Evolutionary conservation across 2,329 filamentous ascomycete genomes (phyloP).

Genomic region (Aaosphaeria arxii): DNA sequence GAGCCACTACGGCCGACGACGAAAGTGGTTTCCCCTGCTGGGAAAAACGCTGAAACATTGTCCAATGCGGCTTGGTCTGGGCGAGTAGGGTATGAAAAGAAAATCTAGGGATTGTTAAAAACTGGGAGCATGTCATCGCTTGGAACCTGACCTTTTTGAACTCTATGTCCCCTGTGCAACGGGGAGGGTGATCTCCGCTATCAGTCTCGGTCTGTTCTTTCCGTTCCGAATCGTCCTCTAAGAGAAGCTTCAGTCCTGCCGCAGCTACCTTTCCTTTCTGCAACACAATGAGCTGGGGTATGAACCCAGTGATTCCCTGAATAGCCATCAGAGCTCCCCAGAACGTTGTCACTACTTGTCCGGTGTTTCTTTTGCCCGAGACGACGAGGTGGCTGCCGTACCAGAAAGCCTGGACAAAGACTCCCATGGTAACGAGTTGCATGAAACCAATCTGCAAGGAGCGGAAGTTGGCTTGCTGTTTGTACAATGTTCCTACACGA

Average conservation of each 20-base stretch:
- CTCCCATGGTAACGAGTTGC: conserved; percentile 68
- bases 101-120: conserved; percentile 55
- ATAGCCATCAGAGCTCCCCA: conserved; percentile 77
- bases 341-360: conserved; percentile 77
- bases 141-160: conserved; percentile 59
- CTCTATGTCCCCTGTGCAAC: conserved; percentile 65
- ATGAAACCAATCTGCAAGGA: conserved; percentile 71
- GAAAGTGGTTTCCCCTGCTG: conserved; percentile 70
- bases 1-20: conserved; percentile 85
- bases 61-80: conserved; percentile 59
- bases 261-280: conserved; percentile 78
- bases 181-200: conserved; percentile 20
- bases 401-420: conserved; percentile 91
- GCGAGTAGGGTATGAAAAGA: conserved; percentile 76
- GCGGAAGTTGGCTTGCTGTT: conserved; percentile 65
- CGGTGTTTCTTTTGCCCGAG: conserved; percentile 56
- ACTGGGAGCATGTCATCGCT: not conserved
- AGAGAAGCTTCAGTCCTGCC: conserved; percentile 53
- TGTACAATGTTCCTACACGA: conserved; percentile 57
- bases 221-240: conserved; percentile 12
- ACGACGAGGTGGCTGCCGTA: conserved; percentile 72
- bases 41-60: conserved; percentile 65
- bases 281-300: conserved; percentile 74
- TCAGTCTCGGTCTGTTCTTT: conserved; percentile 21
- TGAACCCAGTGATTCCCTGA: conserved; percentile 68